phyloP scores from a whole-genome alignment of 176 grass and related monocot species.

The Eleusine coracana region DNA sequence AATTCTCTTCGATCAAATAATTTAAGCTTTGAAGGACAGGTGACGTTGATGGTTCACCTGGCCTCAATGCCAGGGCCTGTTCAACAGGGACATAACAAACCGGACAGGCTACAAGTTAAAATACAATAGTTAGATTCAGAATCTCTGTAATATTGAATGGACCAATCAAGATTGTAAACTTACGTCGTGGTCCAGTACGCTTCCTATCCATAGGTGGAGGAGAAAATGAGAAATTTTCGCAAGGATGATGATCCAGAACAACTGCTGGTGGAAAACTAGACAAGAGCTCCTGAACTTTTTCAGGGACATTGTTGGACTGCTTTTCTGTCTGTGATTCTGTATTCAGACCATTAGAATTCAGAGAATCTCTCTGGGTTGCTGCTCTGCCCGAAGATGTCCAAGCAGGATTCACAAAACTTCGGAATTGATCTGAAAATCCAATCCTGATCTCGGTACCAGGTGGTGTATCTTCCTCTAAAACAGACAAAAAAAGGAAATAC shows the following conservation, averaged over 20 bases:
- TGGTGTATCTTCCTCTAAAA: conserved; percentile 77
- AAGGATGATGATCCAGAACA: conserved; percentile 70
- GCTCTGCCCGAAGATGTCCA: conserved; percentile 43
- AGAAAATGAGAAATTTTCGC: conserved; percentile 86
- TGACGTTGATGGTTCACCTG: conserved; percentile 59
- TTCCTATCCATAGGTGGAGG: conserved; percentile 82
- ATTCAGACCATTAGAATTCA: conserved; percentile 36
- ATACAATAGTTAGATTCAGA: conserved; percentile 43
- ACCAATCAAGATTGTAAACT: conserved; percentile 51
- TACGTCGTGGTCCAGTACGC: conserved; percentile 94
- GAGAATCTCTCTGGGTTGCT: conserved; percentile 37
- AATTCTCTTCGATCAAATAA: conserved; percentile 73
- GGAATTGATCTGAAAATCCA: conserved; percentile 57
- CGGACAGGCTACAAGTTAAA: conserved; percentile 76
- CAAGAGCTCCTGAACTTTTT: conserved; percentile 30
- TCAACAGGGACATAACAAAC: conserved; percentile 94
- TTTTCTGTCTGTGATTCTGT: conserved; percentile 29
- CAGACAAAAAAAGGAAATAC: conserved; percentile 9
- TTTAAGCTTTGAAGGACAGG: conserved; percentile 74
- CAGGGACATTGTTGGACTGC: conserved; percentile 34
- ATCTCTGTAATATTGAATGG: conserved; percentile 15
- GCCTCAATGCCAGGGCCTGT: conserved; percentile 67
- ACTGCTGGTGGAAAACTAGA: conserved; percentile 47
- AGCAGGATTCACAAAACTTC: conserved; percentile 61
- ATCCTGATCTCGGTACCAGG: conserved; percentile 55